These are phyloP conservation scores for Aurinia saxatilis DNA, from an alignment of 345 rosid species.

Conservation along the genomic window DNA sequence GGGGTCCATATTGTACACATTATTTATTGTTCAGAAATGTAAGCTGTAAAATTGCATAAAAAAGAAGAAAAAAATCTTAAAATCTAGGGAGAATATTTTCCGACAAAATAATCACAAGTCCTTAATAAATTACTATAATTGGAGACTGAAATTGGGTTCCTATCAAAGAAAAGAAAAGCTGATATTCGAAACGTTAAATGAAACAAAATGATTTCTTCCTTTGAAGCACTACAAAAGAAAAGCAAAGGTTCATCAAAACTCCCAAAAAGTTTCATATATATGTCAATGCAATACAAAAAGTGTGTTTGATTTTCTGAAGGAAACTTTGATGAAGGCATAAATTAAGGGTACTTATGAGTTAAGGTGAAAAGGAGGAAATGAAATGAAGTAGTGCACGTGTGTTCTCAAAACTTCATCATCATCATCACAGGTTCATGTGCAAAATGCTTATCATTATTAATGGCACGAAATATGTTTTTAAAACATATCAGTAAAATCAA, in stretches of 20 bases:
- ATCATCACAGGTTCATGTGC: conserved; percentile 29
- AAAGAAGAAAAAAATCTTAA: no score
- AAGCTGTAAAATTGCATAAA: no score
- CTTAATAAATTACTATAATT: background rate
- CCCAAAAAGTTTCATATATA: background rate
- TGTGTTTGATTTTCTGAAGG: background rate
- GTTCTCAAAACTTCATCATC: conserved; percentile 25
- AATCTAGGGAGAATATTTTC: no score
- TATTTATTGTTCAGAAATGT: no score
- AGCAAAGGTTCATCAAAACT: background rate
- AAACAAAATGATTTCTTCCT: background rate
- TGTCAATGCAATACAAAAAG: background rate
- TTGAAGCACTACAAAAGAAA: background rate
- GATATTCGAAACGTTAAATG: background rate
- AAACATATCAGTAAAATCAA: background rate
- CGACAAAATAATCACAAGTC: no score
- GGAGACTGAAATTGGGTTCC: background rate
- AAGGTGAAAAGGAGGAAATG: conserved; percentile 7
- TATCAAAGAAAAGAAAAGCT: background rate
- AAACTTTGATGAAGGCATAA: conserved; percentile 9
- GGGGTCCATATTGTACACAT: no score
- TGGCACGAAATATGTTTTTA: background rate
- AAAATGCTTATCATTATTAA: conserved; percentile 6
- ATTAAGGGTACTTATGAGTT: background rate
- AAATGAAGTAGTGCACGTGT: conserved; percentile 23